Evolutionary conservation across 2,329 filamentous ascomycete genomes (phyloP), one percentile per base, ranked within the genome.

Genomic region (Nothophaeocryptopus gaeumannii): DNA sequence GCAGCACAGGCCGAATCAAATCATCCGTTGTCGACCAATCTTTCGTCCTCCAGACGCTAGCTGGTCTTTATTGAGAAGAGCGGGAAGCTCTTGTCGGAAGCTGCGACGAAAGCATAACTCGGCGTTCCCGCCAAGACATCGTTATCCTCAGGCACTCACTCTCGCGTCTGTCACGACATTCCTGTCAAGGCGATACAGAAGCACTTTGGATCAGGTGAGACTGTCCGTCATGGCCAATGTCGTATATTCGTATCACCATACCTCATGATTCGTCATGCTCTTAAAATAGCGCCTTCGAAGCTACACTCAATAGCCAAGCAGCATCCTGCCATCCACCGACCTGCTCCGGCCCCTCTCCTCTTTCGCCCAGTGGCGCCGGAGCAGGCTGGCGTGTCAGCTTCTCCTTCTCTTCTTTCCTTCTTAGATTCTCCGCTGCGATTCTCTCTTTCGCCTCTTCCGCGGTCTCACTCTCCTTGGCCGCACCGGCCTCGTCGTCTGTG

Each of bases 251-350:
- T 26, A 26, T 26, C 8, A n/a, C 15, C n/a, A 13, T 39, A 39
- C 36, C 36, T 39, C 36, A 11, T n/a, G 15, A 16, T 10, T 39
- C 16, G n/a, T 39, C 16, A 2, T 7, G 5, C 13, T n/a, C 45
- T 57, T 44, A 59, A 37, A 67, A 62, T 46, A 68, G 48, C 29
- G 73, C 74, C 51, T 75, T 77, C 0, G 68, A 68, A 8, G 79
- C 77, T 36, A 79, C 74, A 42, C 77, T 76, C 50, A 83, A 64
- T 50, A 83, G 61, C 80, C 80, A 83, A 29, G 75, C 73, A 30
- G 77, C 79, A 68, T 83, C 80, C 52, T 77, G 72, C 80, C 80
- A 83, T 0, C 78, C 78, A 5, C 76, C 56, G 30, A 49, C 78
- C 60, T 65, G 60, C 60, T 71, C 55, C 56, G 63, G 43, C 58